Conservation (phyloP, 2,329 filamentous ascomycete genomes). For the Neurospora crassa region DNA sequence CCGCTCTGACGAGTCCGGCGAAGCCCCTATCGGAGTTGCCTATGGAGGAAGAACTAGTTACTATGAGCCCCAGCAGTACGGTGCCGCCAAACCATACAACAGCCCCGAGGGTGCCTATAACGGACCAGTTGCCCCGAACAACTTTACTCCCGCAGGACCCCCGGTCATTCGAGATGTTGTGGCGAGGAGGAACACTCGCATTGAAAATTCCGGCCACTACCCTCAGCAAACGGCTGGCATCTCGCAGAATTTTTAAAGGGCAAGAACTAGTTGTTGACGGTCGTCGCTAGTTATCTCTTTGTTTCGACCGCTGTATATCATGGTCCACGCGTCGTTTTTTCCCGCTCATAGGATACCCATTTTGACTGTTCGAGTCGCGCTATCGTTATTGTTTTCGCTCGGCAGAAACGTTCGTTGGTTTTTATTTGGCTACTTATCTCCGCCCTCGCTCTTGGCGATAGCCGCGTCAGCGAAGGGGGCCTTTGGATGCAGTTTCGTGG, state of each 20-base stretch:
- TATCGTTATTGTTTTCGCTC: neutral
- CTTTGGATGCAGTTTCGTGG: neutral
- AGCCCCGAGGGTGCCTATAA: slow-evolving; percentile 25
- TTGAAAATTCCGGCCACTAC: slow-evolving; percentile 82
- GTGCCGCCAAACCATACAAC: slow-evolving; percentile 47
- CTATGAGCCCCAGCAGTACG: slow-evolving; percentile 50
- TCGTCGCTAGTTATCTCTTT: neutral
- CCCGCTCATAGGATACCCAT: neutral
- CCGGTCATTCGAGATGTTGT: slow-evolving; percentile 90
- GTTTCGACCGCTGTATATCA: neutral
- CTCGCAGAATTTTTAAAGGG: slow-evolving; percentile 80
- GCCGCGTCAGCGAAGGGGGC: neutral
- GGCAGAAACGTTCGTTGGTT: neutral
- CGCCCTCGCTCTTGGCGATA: neutral
- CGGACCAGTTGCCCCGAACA: slow-evolving; percentile 29
- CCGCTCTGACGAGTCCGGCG: slow-evolving; percentile 59
- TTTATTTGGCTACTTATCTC: neutral
- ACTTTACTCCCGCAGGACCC: slow-evolving; percentile 31
- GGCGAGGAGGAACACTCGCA: slow-evolving; percentile 85
- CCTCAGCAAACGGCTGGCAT: slow-evolving; percentile 92
- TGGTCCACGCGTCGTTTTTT: neutral
- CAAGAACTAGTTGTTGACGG: neutral
- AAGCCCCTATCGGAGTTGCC: slow-evolving; percentile 35
- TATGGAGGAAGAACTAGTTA: slow-evolving; percentile 40
- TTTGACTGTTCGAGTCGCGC: neutral